phyloP scores from a whole-genome alignment of 306 rosid genomes.

The Vachellia pachyceras region DNA sequence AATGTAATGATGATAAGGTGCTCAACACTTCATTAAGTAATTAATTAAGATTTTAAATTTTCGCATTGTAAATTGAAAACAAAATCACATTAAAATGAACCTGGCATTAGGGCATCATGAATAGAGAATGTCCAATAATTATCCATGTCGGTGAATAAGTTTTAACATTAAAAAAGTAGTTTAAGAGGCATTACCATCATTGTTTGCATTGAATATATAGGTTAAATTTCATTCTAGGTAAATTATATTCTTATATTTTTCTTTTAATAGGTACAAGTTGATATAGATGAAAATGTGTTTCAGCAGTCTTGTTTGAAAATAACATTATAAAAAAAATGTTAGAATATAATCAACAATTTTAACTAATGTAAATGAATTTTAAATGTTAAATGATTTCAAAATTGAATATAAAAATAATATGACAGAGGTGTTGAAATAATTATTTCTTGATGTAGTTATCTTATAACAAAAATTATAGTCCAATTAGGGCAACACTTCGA shows the following conservation, averaged over 20 bases:
- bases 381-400: background rate
- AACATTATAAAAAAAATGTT: background rate
- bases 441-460: background rate
- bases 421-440: background rate
- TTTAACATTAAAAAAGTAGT: conserved; percentile 19
- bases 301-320: background rate
- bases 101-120: background rate
- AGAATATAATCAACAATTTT: background rate
- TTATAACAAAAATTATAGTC: too few species aligned
- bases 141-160: background rate
- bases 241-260: background rate
- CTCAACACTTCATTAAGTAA: background rate
- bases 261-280: background rate
- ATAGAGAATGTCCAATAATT: background rate
- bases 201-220: background rate
- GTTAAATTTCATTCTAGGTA: background rate
- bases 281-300: background rate
- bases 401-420: background rate
- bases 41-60: background rate
- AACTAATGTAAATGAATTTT: background rate
- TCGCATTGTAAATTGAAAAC: background rate
- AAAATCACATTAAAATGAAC: background rate
- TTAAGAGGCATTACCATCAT: background rate
- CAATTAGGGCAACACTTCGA: too few species aligned
- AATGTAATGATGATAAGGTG: background rate